These are phyloP conservation scores for Cutaneotrichosporon spelunceum DNA, from an alignment of 1,284 basidiomycete species.

Conservation along the genomic window DNA sequence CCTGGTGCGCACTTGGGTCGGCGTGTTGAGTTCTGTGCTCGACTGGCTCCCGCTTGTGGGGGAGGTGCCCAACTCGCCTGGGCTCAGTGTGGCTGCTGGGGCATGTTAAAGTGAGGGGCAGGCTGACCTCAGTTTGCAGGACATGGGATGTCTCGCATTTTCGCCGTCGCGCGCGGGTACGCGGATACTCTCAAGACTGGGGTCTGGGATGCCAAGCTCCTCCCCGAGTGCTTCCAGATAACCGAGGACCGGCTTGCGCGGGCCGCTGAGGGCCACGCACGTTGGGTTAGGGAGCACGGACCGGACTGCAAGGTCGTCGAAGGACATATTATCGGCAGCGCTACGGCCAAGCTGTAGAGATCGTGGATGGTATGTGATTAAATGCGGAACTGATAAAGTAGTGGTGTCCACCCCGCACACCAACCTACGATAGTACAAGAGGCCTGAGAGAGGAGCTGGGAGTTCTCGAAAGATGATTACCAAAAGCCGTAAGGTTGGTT, in stretches of 20 bases:
- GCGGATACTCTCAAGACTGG: constrained; percentile 26
- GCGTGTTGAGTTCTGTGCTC: constrained; percentile 26
- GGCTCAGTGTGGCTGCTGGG: constrained; percentile 26
- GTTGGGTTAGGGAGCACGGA: not conserved
- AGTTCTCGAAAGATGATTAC: too few species aligned
- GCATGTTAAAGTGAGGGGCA: not conserved
- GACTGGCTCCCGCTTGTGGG: constrained; percentile 36
- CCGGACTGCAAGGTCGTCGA: not conserved
- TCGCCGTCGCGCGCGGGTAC: constrained; percentile 23
- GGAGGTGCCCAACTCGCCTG: constrained; percentile 26
- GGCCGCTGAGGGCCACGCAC: constrained; percentile 3
- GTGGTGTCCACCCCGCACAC: too few species aligned
- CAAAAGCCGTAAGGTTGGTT: too few species aligned
- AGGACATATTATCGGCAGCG: constrained; percentile 3
- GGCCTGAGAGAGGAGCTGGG: too few species aligned
- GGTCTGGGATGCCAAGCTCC: constrained; percentile 24
- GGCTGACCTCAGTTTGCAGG: constrained; percentile 17
- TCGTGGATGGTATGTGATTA: too few species aligned
- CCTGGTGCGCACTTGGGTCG: constrained; percentile 28
- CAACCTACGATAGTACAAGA: too few species aligned
- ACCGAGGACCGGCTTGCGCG: constrained; percentile 24
- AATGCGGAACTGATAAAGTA: too few species aligned
- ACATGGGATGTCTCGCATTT: constrained; percentile 33
- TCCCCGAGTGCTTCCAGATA: constrained; percentile 27
- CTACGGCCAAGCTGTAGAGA: not conserved